phyloP scores from a whole-genome alignment of 78 protist species.

The Dictyostelium purpureum region DNA sequence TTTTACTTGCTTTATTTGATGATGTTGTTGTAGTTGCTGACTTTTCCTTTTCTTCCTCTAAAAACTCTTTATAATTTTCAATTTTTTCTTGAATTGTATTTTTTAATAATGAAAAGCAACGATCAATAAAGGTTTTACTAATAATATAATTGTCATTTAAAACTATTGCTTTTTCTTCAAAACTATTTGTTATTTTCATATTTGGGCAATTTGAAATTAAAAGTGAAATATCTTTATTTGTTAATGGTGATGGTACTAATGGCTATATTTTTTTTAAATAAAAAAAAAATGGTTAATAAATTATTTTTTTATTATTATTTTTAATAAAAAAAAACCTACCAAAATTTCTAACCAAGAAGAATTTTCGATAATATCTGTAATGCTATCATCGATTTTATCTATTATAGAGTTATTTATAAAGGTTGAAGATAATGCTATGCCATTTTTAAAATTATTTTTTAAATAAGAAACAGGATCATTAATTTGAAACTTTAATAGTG shows the following conservation, averaged over 20 bases:
- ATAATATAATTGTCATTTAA: conserved; percentile 46
- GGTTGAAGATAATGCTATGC: conserved; percentile 32
- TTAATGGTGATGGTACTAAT: conserved; percentile 56
- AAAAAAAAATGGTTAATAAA: background rate
- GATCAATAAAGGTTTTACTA: conserved; percentile 58
- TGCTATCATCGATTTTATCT: conserved; percentile 28
- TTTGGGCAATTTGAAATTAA: conserved; percentile 24
- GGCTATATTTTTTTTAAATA: background rate
- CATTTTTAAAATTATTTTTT: conserved; percentile 37
- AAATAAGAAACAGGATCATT: conserved; percentile 43
- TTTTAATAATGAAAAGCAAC: conserved; percentile 18
- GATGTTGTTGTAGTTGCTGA: background rate
- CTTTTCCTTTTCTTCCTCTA: background rate
- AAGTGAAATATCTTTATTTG: conserved; percentile 36
- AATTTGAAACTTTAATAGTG: conserved; percentile 24
- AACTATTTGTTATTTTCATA: conserved; percentile 22
- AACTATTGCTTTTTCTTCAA: conserved; percentile 16
- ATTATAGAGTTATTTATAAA: conserved; percentile 13
- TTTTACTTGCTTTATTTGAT: background rate
- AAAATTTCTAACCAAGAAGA: conserved; percentile 47
- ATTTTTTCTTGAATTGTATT: conserved; percentile 46
- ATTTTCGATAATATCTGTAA: conserved; percentile 29
- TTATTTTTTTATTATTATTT: background rate
- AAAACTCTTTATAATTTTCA: conserved; percentile 24
- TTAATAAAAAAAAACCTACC: background rate